Conservation (phyloP, 768 basidiomycete species). For the Gloeophyllum trabeum region DNA sequence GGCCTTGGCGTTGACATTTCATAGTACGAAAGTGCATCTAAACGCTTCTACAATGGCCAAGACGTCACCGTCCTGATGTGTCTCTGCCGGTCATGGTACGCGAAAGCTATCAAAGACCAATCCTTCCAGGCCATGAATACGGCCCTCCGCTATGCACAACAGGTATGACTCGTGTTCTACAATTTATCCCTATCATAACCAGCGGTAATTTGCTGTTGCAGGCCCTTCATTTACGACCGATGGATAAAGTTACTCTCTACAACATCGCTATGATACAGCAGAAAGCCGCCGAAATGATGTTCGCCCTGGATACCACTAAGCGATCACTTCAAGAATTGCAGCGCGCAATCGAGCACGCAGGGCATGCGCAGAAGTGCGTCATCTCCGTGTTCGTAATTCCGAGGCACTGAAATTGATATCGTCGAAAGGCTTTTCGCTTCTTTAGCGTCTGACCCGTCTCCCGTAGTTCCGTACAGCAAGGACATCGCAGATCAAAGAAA, state of each 20-base stretch:
- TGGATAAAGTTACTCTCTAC: conserved; percentile 84
- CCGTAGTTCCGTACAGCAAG: conserved; percentile 67
- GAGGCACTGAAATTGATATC: too few relatives aligned
- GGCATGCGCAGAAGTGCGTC: conserved; percentile 75
- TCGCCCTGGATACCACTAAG: conserved; percentile 60
- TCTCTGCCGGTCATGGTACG: conserved; percentile 88
- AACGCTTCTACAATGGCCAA: conserved; percentile 62
- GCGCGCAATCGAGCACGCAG: conserved; percentile 67
- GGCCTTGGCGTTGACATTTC: too few relatives aligned
- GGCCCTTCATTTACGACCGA: conserved; percentile 79
- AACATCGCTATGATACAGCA: conserved; percentile 99
- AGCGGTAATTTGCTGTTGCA: conserved; percentile 26
- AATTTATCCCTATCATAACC: conserved; percentile 12
- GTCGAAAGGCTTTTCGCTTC: conserved; percentile 71
- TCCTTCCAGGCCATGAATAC: conserved; percentile 71
- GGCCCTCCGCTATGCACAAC: conserved; percentile 77
- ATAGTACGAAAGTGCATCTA: conserved; percentile 89
- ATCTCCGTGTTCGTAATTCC: too few relatives aligned
- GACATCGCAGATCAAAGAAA: conserved; percentile 86
- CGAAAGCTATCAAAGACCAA: conserved; percentile 86
- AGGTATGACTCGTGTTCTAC: conserved; percentile 33
- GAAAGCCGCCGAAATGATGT: conserved; percentile 86
- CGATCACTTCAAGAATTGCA: conserved; percentile 75
- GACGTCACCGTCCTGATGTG: conserved; percentile 73
- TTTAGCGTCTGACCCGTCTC: conserved; percentile 61